Conservation (phyloP, 176 grass and related monocot genomes). For the Aegilops bicornis region DNA sequence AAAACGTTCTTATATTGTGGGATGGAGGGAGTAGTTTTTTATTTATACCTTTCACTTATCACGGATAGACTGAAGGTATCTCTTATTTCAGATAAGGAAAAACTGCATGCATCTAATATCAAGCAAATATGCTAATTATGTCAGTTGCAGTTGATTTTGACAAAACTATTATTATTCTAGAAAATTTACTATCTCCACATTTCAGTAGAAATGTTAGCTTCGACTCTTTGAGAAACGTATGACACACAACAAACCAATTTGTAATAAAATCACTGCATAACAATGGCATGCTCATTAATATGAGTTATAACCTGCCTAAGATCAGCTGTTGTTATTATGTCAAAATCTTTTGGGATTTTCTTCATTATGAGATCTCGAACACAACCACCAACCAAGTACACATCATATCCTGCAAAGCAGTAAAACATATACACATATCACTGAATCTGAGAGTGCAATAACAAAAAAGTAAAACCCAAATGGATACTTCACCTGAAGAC, state of each 20-base stretch:
- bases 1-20: too few relatives aligned
- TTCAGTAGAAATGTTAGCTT: slow-evolving; percentile 18
- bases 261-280: background rate
- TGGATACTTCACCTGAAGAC: slow-evolving; percentile 7
- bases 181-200: background rate
- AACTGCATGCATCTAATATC: background rate
- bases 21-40: background rate
- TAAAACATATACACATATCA: slow-evolving; percentile 28
- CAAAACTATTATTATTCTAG: slow-evolving; percentile 1
- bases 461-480: background rate
- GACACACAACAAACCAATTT: background rate
- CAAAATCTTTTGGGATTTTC: slow-evolving; percentile 93
- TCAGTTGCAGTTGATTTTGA: background rate
- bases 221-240: background rate
- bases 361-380: slow-evolving; percentile 96
- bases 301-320: slow-evolving; percentile 80
- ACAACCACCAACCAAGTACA: slow-evolving; percentile 91
- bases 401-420: slow-evolving; percentile 76
- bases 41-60: background rate
- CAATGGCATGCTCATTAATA: slow-evolving; percentile 18
- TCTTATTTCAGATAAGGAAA: background rate
- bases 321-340: slow-evolving; percentile 89
- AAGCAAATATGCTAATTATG: background rate
- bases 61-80: slow-evolving; percentile 2
- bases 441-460: background rate